A percentile compares a stretch with the other conserved stretches of the same genome.
Evolutionary conservation across 108 stramenopile species (phyloP).

Genomic region (Nannochloropsis salina): DNA sequence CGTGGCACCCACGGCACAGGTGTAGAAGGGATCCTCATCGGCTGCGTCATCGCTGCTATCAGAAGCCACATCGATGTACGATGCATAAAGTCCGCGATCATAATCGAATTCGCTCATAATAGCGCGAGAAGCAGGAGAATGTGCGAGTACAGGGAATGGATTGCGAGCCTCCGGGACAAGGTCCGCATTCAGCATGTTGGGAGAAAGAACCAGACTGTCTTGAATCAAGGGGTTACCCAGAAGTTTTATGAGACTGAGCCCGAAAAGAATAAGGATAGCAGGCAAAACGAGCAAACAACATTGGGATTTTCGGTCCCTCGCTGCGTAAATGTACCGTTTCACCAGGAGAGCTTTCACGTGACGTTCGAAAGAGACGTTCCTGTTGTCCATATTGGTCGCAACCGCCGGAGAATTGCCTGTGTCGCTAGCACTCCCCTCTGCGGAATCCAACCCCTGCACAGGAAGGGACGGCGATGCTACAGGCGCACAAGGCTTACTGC

Average conservation of each 20-base stretch:
- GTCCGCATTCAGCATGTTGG: conserved; percentile 26
- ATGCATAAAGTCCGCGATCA: not conserved
- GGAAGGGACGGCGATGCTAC: not conserved
- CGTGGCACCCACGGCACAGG: conserved; percentile 29
- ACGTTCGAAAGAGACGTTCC: not conserved
- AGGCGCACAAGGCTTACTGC: not conserved
- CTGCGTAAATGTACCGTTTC: conserved; percentile 49
- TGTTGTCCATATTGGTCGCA: not conserved
- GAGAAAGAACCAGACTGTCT: conserved; percentile 20
- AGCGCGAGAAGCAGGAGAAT: not conserved
- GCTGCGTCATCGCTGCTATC: not conserved
- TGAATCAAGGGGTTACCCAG: conserved; percentile 3
- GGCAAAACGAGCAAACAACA: conserved; percentile 56
- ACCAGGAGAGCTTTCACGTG: conserved; percentile 55
- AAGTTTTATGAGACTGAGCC: conserved; percentile 45
- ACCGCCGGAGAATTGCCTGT: conserved; percentile 1
- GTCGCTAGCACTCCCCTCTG: not conserved
- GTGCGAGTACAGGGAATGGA: conserved; percentile 58
- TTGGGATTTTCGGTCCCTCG: conserved; percentile 48
- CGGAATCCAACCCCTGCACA: not conserved
- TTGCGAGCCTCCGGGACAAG: conserved; percentile 43
- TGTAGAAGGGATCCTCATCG: conserved; percentile 20
- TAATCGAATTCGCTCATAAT: conserved; percentile 25
- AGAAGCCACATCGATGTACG: not conserved
- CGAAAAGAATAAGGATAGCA: conserved; percentile 47